Evolutionary conservation across 2,329 filamentous ascomycete species (phyloP), one percentile per base, ranked within the genome.

Genomic region (Dendrostoma leiphaemia): DNA sequence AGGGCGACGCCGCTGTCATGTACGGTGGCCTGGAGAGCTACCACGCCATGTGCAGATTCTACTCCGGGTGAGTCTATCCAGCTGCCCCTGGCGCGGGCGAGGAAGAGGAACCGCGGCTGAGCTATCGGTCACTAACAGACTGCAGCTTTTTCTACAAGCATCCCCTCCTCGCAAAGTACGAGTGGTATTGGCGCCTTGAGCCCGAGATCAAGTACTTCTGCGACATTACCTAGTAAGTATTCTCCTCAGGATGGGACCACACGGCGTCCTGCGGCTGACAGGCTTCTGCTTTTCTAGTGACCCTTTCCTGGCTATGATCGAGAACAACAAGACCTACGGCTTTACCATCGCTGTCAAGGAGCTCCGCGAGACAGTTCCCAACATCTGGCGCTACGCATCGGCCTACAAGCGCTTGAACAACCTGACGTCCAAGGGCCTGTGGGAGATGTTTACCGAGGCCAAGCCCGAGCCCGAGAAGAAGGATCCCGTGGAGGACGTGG

Each of bases 131-230:
- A 35, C 61, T 62, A 59, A 64, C 38, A 24, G 23, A n/a, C 15
- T 29, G 5, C 59, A 83, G 91, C 40, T 94, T 95, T 74, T 99
- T 99, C 75, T 99, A 94, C 79, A 96, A 97, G 71, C 94, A 99
- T 69, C 89, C 92, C 60, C 83, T 97, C 31, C 82, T 99, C 43
- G 83, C 89, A 68, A 97, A 97, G 73, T 99, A 97, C 74, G 91
- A 97, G 69, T 99, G 94, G 94, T 99, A 99, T 78, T 99, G 94
- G 94, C 91, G 94, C 60, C 79, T 99, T 64, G 94, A 99, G 80
- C 94, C 94, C 61, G 94, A 99, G 74, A 97, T 99, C 83, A 97
- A 93, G 76, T 99, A 97, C 77, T 99, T 99, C 77, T 99, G 94
- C 73, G 94, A 99, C 69, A 97, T 99, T 63, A 99, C 94, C 61